Conservation (phyloP, 768 basidiomycete genomes). For the Phlebiopsis flavidoalba region DNA sequence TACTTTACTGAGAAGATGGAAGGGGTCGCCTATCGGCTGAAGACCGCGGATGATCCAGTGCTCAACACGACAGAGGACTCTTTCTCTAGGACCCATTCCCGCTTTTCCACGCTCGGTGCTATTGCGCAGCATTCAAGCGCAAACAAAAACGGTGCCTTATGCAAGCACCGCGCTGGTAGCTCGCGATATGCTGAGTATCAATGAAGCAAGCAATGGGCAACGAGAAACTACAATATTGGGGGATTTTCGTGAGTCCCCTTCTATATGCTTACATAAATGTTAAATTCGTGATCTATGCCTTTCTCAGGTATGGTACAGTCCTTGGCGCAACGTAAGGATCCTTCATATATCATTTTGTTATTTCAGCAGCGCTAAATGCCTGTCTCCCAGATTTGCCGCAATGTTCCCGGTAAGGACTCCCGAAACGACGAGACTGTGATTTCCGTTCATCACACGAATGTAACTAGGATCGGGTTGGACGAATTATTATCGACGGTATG, state of each 20-base stretch:
- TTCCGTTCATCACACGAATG: too few species aligned
- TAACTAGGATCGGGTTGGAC: constrained; percentile 25
- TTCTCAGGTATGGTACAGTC: constrained; percentile 15
- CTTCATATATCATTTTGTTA: background rate
- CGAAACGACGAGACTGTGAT: too few species aligned
- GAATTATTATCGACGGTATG: constrained; percentile 26
- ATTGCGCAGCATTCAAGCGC: background rate
- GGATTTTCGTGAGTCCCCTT: constrained; percentile 20
- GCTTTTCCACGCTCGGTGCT: background rate
- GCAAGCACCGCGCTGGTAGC: constrained; percentile 25
- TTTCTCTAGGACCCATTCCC: background rate
- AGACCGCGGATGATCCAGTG: background rate
- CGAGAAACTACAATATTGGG: constrained; percentile 27
- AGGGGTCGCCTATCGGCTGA: background rate
- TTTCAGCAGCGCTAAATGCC: background rate
- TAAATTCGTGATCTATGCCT: background rate
- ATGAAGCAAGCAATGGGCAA: constrained; percentile 20
- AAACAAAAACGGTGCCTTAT: constrained; percentile 3
- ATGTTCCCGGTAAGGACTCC: constrained; percentile 23
- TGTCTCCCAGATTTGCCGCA: constrained; percentile 21
- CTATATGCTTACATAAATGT: too few species aligned
- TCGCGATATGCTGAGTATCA: constrained; percentile 27
- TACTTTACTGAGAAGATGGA: constrained; percentile 2
- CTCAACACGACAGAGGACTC: background rate
- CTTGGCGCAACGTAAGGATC: constrained; percentile 13